Conservation (phyloP, 768 basidiomycete species). For the Vararia minispora region DNA sequence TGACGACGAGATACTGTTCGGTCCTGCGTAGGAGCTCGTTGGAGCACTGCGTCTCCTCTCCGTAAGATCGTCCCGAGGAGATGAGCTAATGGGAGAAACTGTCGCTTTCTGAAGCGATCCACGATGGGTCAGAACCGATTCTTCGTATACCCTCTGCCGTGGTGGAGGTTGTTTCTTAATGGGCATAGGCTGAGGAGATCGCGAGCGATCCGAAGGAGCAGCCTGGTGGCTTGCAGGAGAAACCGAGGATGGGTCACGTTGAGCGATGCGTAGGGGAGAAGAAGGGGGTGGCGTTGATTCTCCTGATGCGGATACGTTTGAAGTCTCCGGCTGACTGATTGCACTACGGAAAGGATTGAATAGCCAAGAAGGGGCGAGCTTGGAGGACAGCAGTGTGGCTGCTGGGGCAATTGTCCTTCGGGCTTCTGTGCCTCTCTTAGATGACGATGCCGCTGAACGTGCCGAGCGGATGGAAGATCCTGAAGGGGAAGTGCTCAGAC, state of each 20-base stretch:
- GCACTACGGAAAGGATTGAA: conserved; percentile 65
- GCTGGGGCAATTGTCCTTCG: conserved; percentile 24
- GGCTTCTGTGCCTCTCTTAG: conserved; percentile 14
- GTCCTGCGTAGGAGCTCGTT: conserved; percentile 29
- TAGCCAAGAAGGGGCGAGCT: conserved; percentile 67
- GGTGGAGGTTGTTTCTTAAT: conserved; percentile 20
- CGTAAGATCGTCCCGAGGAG: conserved; percentile 56
- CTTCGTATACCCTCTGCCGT: conserved; percentile 48
- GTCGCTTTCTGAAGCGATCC: conserved; percentile 31
- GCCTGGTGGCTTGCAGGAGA: conserved; percentile 1
- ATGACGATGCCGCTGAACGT: conserved; percentile 36
- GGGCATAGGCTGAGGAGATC: conserved; percentile 31
- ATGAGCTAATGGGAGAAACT: conserved; percentile 56
- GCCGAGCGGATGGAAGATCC: conserved; percentile 53
- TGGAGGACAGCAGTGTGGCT: conserved; percentile 35
- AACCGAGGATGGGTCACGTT: too few species aligned
- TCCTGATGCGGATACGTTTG: conserved; percentile 40
- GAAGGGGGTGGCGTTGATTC: conserved; percentile 17
- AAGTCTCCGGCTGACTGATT: conserved; percentile 52
- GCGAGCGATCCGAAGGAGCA: conserved; percentile 11
- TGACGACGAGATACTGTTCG: conserved; percentile 34
- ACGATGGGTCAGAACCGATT: conserved; percentile 33
- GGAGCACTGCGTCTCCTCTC: conserved; percentile 49
- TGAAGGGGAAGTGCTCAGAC: conserved; percentile 51
- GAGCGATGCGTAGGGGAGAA: conserved; percentile 1